phyloP scores from a whole-genome alignment of 352 stramenopile genomes.

The Pythium phragmitis region DNA sequence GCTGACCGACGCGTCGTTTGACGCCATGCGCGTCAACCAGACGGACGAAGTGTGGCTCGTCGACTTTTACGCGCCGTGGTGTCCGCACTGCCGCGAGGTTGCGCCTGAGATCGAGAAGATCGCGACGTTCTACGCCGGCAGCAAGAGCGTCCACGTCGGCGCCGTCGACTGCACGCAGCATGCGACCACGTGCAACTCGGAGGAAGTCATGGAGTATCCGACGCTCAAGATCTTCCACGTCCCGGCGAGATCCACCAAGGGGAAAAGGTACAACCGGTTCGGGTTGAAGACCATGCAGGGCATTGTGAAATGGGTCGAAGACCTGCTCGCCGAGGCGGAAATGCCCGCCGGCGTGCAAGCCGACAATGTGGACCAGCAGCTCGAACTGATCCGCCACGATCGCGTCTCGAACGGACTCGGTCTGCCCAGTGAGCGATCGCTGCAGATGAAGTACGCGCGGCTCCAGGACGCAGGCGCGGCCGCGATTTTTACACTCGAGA shows the following conservation, averaged over 20 bases:
- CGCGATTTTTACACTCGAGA: conserved; percentile 68
- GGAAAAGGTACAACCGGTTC: conserved; percentile 34
- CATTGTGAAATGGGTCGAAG: conserved; percentile 69
- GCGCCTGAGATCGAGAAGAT: conserved; percentile 74
- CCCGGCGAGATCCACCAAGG: conserved; percentile 32
- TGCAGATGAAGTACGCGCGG: conserved; percentile 65
- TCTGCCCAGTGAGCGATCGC: conserved; percentile 41
- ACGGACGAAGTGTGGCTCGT: conserved; percentile 69
- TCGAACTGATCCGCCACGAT: conserved; percentile 51
- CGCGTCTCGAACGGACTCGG: conserved; percentile 29
- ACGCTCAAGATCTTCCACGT: conserved; percentile 75
- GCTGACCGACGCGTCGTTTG: conserved; percentile 40
- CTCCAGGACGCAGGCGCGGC: conserved; percentile 69
- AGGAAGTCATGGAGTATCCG: conserved; percentile 67
- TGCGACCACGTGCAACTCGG: conserved; percentile 50
- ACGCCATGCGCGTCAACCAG: conserved; percentile 41
- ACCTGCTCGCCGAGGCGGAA: conserved; percentile 45
- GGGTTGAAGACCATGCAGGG: conserved; percentile 36
- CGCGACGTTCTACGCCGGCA: conserved; percentile 61
- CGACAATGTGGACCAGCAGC: conserved; percentile 43
- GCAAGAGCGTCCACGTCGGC: conserved; percentile 54
- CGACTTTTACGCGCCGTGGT: conserved; percentile 88
- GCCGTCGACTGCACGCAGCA: conserved; percentile 77
- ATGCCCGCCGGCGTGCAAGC: conserved; percentile 52
- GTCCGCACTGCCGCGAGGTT: conserved; percentile 77